Base-by-base conservation (phyloP, 2,329 filamentous ascomycete genomes). In the Fusarium hostae region DNA sequence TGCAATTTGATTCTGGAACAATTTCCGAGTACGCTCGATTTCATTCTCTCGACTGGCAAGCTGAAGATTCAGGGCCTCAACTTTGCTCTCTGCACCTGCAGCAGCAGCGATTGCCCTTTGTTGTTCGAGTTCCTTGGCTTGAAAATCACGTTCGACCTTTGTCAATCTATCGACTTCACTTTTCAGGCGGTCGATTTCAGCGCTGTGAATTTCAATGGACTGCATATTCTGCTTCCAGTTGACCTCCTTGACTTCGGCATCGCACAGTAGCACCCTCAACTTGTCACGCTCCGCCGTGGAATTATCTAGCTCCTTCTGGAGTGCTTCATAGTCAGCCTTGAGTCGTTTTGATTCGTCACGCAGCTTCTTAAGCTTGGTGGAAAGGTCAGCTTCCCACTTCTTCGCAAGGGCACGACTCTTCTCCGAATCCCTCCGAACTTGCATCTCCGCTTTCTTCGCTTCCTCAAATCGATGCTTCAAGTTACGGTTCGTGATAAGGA, bases 331-430 rank as follows among this genome's bases (percentile, higher is more conserved):
- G 68, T 92, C 89, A 1, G 80, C 80, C 30, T 84, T 86, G 84
- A 88, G 91, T 68, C 85, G 86, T 80, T 90, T 93, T 68, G 91
- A 89, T 65, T 94, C 91, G 64, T 94, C 92, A 54, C 90, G 87
- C 43, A 94, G 84, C 6, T 83, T 82, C 69, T 89, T 87, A 45
- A 94, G 82, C 79, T 92, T 94, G 57, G 85, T 85, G 52, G 87
- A 89, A 35, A 94, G 84, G 72, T 94, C 91, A 4, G 86, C 88
- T 76, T 95, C 93, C 88, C 92, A 93, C 78, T 93, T 95, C 81
- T 93, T 93, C 3, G 91, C 88, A 73, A 94, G 87, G 41, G 87
- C 89, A 37, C 92, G 89, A 47, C 91, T 91, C 73, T 90, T 91
- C 66, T 93, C 89, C 0, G 89, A 90, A 75, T 95, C 92, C 70